Evolutionary conservation across 768 basidiomycete species (phyloP).

Genomic region (Tephrocybe sp.): DNA sequence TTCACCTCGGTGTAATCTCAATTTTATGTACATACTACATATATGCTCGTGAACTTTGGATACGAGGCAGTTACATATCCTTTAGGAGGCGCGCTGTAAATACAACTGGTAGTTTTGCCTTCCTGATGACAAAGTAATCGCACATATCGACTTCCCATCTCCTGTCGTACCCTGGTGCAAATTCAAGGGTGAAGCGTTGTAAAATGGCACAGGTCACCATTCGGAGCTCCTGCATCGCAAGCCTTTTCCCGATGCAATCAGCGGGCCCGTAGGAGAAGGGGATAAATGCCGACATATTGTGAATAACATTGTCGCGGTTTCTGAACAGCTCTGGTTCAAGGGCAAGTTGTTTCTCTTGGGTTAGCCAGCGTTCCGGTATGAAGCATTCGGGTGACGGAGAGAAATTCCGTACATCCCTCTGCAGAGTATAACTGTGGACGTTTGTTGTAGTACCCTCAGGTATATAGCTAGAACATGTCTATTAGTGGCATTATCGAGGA

Average conservation of each 20-base stretch:
- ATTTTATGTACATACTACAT: too few species aligned
- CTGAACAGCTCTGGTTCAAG: constrained; percentile 19
- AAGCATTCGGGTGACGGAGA: constrained; percentile 35
- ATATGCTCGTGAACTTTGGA: neutral
- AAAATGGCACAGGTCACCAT: constrained; percentile 26
- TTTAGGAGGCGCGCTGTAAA: neutral
- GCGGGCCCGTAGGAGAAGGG: constrained; percentile 44
- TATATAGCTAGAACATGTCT: constrained; percentile 33
- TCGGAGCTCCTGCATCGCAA: constrained; percentile 35
- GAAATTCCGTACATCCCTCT: constrained; percentile 35
- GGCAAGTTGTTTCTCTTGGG: constrained; percentile 15
- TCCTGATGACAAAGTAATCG: constrained; percentile 30
- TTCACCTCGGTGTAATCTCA: too few species aligned
- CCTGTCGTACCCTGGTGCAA: constrained; percentile 23
- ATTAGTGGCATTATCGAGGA: neutral
- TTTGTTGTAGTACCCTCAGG: constrained; percentile 36
- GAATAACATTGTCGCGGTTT: constrained; percentile 15
- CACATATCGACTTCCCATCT: constrained; percentile 27
- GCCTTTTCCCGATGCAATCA: constrained; percentile 44
- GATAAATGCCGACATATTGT: constrained; percentile 28
- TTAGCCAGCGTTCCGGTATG: constrained; percentile 38
- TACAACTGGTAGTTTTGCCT: constrained; percentile 26
- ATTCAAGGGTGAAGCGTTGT: constrained; percentile 28
- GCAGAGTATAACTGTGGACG: constrained; percentile 32
- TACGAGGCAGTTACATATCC: too few species aligned